phyloP scores from a whole-genome alignment of 352 stramenopile genomes.

The Globisporangium recalcitrans region DNA sequence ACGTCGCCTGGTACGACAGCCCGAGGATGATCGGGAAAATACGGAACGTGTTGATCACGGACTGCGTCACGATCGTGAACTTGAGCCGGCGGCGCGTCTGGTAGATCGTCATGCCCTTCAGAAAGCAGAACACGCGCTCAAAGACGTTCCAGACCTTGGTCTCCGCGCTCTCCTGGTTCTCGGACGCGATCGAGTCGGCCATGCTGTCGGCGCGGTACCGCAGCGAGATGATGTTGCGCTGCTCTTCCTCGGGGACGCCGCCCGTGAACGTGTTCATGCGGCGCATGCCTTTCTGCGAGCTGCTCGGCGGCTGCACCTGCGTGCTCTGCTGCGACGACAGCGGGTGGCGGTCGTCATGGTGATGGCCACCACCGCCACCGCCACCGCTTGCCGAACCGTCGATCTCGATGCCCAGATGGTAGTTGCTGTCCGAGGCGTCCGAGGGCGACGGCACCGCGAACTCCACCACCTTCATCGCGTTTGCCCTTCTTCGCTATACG shows the following conservation, averaged over 20 bases:
- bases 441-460: constrained; percentile 69
- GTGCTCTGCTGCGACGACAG: constrained; percentile 11
- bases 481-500: too few species aligned
- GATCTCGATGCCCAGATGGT: constrained; percentile 58
- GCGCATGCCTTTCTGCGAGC: constrained; percentile 37
- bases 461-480: constrained; percentile 56
- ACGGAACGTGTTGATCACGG: constrained; percentile 72
- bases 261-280: constrained; percentile 70
- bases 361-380: too few species aligned
- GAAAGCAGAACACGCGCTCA: constrained; percentile 83
- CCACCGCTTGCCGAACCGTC: constrained; percentile 12
- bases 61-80: constrained; percentile 86
- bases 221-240: constrained; percentile 84
- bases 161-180: constrained; percentile 51
- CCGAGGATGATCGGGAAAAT: constrained; percentile 86
- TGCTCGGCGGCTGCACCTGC: constrained; percentile 9
- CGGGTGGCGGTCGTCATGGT: too few species aligned
- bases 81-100: constrained; percentile 71
- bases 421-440: constrained; percentile 38
- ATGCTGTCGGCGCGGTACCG: constrained; percentile 82
- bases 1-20: constrained; percentile 74
- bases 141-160: constrained; percentile 76
- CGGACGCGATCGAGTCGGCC: constrained; percentile 71
- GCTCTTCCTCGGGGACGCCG: constrained; percentile 57
- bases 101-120: constrained; percentile 88